Conservation (phyloP, 208 protist genomes). For the Leishmania braziliensis region DNA sequence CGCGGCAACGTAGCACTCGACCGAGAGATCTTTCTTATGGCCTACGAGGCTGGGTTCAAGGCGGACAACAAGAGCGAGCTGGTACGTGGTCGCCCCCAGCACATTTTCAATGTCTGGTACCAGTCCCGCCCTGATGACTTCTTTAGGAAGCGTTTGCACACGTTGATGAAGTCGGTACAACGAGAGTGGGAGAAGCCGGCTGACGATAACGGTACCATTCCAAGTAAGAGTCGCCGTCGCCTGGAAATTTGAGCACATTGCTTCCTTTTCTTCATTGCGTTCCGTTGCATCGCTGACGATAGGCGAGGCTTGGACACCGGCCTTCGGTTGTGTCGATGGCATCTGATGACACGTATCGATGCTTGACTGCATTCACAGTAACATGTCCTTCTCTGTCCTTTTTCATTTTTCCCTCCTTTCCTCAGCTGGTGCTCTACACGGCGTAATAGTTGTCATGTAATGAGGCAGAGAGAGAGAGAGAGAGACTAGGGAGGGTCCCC, state of each 20-base stretch:
- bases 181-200: slow-evolving; percentile 70
- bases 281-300: not conserved
- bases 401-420: not conserved
- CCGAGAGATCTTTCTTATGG: slow-evolving; percentile 73
- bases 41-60: slow-evolving; percentile 71
- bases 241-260: slow-evolving; percentile 12
- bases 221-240: slow-evolving; percentile 30
- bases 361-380: not conserved
- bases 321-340: not conserved
- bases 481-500: not conserved
- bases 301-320: not conserved
- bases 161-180: slow-evolving; percentile 66
- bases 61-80: slow-evolving; percentile 40
- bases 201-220: slow-evolving; percentile 30
- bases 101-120: slow-evolving; percentile 85
- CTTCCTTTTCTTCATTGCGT: not conserved
- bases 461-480: not conserved
- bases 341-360: not conserved
- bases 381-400: not conserved
- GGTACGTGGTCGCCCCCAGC: slow-evolving; percentile 63
- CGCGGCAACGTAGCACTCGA: slow-evolving; percentile 53
- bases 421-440: not conserved
- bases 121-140: slow-evolving; percentile 65
- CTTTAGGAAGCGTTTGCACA: slow-evolving; percentile 58
- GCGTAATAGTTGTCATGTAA: not conserved